Percentiles rank a stretch among this genome's conserved stretches.
Conservation (phyloP, 1,284 basidiomycete genomes). For the Takashimella koratensis region DNA sequence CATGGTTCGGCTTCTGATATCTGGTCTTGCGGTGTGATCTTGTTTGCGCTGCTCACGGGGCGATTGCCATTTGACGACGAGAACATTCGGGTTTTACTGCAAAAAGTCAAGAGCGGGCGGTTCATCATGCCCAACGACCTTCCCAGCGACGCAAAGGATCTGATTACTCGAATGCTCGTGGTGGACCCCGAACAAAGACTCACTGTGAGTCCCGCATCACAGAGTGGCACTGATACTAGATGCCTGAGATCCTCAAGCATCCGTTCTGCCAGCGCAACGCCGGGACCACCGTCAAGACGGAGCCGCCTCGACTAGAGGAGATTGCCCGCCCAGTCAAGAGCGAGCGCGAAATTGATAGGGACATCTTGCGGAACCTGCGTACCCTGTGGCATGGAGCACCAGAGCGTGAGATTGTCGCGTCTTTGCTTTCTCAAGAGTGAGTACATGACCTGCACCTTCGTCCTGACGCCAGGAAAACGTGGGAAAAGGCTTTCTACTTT, state of each 20-base stretch:
- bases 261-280: constrained; percentile 65
- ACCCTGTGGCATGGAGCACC: constrained; percentile 76
- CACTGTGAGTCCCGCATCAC: constrained; percentile 65
- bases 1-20: constrained; percentile 85
- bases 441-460: constrained; percentile 10
- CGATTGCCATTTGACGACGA: constrained; percentile 84
- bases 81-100: constrained; percentile 64
- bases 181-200: constrained; percentile 77
- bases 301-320: constrained; percentile 61
- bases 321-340: constrained; percentile 61
- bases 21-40: constrained; percentile 95
- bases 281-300: constrained; percentile 46
- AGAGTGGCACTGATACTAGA: constrained; percentile 50
- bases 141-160: constrained; percentile 68
- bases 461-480: constrained; percentile 62
- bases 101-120: constrained; percentile 71
- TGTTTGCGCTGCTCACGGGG: constrained; percentile 81
- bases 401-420: constrained; percentile 63
- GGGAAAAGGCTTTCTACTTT: constrained; percentile 86
- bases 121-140: constrained; percentile 76
- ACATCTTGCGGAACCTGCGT: constrained; percentile 79
- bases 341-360: constrained; percentile 67
- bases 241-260: constrained; percentile 75
- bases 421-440: constrained; percentile 54
- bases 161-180: constrained; percentile 80